A percentile compares a stretch with the other conserved stretches of the same genome.
phyloP scores from a whole-genome alignment of 2,329 filamentous ascomycete species.

The Trichoderma sp. region DNA sequence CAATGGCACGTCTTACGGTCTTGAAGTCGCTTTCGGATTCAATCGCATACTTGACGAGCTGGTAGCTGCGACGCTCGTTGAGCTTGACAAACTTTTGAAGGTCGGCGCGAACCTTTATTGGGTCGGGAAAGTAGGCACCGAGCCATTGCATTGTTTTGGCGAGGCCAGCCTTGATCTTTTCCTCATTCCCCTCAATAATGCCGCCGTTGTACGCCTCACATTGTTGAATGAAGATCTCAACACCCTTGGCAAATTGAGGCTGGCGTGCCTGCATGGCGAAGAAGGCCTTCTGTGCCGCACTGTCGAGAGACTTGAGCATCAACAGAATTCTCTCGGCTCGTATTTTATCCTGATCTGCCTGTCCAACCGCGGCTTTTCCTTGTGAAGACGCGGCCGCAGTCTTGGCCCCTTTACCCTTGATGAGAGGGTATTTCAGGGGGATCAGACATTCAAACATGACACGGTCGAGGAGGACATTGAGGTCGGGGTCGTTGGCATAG shows the following conservation, averaged over 20 bases:
- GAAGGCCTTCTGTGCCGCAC: conserved; percentile 78
- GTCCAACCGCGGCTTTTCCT: conserved; percentile 38
- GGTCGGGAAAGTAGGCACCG: conserved; percentile 72
- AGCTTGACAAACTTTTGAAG: conserved; percentile 87
- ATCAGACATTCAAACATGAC: conserved; percentile 84
- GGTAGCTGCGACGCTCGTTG: conserved; percentile 86
- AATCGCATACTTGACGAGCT: conserved; percentile 82
- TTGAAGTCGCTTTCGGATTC: conserved; percentile 86
- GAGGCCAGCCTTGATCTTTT: conserved; percentile 66
- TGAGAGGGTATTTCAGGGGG: conserved; percentile 79
- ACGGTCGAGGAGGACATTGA: conserved; percentile 79
- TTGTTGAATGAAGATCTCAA: conserved; percentile 73
- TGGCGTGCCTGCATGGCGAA: conserved; percentile 81
- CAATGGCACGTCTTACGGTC: conserved; percentile 84
- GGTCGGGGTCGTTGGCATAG: conserved; percentile 84
- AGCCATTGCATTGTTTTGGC: conserved; percentile 71
- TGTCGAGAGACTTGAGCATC: conserved; percentile 73
- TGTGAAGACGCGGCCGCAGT: conserved; percentile 56
- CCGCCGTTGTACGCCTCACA: conserved; percentile 91
- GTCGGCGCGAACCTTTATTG: conserved; percentile 67
- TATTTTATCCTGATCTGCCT: conserved; percentile 69
- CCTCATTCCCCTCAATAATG: conserved; percentile 69
- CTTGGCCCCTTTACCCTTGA: conserved; percentile 60
- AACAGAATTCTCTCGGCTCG: conserved; percentile 81
- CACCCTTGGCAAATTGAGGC: conserved; percentile 66